phyloP scores from a whole-genome alignment of 1,284 basidiomycete species.

The Anthracocystis walkeri region DNA sequence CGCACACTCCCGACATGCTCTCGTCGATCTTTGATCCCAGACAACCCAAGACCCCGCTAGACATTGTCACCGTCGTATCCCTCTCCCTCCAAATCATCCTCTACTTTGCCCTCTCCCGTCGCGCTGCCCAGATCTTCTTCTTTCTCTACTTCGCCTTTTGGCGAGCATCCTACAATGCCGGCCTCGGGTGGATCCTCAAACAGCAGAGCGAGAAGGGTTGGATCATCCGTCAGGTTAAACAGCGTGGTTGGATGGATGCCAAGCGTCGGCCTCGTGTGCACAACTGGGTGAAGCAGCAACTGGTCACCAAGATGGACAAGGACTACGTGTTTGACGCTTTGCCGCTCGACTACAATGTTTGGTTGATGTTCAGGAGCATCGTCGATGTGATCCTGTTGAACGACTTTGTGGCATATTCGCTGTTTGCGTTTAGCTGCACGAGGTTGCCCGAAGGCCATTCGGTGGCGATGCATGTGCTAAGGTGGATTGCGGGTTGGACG shows the following conservation, averaged over 20 bases:
- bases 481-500: slow-evolving; percentile 86
- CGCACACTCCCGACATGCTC: slow-evolving; percentile 93
- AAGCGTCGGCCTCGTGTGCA: slow-evolving; percentile 76
- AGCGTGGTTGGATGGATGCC: slow-evolving; percentile 87
- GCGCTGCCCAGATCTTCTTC: slow-evolving; percentile 75
- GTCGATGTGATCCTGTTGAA: slow-evolving; percentile 97
- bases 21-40: slow-evolving; percentile 89
- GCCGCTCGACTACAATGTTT: slow-evolving; percentile 72
- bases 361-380: slow-evolving; percentile 89
- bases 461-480: slow-evolving; percentile 79
- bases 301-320: slow-evolving; percentile 89
- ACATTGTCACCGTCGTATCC: slow-evolving; percentile 84
- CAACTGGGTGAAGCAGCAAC: slow-evolving; percentile 85
- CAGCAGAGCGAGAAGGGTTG: slow-evolving; percentile 93
- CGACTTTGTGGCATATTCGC: slow-evolving; percentile 86
- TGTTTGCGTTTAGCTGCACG: slow-evolving; percentile 85
- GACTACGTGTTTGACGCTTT: slow-evolving; percentile 85
- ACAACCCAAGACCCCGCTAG: slow-evolving; percentile 90
- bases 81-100: slow-evolving; percentile 82
- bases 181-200: slow-evolving; percentile 91
- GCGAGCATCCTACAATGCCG: slow-evolving; percentile 90
- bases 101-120: slow-evolving; percentile 76
- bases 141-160: slow-evolving; percentile 90
- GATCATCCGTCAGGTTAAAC: slow-evolving; percentile 85
- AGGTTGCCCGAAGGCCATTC: slow-evolving; percentile 81